These are phyloP conservation scores for Astragalus glycyphyllos DNA, from an alignment of 306 rosid genomes.

Conservation along the genomic window DNA sequence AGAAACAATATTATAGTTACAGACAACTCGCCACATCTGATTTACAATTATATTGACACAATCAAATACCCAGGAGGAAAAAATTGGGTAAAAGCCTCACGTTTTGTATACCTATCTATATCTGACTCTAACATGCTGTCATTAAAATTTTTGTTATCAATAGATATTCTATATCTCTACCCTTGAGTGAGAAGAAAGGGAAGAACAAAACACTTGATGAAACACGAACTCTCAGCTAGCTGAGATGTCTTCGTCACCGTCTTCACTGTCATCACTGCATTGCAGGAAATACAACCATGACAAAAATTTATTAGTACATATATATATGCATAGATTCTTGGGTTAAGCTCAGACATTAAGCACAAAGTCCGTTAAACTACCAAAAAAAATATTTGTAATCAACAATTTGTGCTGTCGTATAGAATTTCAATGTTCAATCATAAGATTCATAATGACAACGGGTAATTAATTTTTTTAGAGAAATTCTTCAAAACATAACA, in stretches of 20 bases:
- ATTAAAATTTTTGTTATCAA: conserved; percentile 36
- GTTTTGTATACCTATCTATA: conserved; percentile 38
- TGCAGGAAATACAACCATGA: conserved; percentile 32
- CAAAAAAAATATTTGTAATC: neutral
- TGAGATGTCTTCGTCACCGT: conserved; percentile 67
- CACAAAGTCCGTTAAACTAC: neutral
- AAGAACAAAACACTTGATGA: conserved; percentile 5
- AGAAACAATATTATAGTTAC: neutral
- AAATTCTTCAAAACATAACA: neutral
- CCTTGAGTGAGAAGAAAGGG: conserved; percentile 14
- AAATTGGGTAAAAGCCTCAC: conserved; percentile 55
- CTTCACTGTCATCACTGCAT: conserved; percentile 87
- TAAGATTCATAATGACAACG: neutral
- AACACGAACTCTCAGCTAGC: conserved; percentile 49
- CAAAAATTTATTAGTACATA: conserved; percentile 24
- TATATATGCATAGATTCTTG: neutral
- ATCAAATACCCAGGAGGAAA: conserved; percentile 46
- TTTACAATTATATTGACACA: conserved; percentile 51
- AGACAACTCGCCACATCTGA: conserved; percentile 18
- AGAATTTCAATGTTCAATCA: neutral
- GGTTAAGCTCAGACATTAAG: neutral
- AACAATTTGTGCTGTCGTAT: neutral
- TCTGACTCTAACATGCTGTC: conserved; percentile 23
- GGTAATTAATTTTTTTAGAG: neutral
- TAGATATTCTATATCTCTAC: conserved; percentile 5